Conservation (phyloP, 2,329 filamentous ascomycete species). For the Trichoderma hamatum region DNA sequence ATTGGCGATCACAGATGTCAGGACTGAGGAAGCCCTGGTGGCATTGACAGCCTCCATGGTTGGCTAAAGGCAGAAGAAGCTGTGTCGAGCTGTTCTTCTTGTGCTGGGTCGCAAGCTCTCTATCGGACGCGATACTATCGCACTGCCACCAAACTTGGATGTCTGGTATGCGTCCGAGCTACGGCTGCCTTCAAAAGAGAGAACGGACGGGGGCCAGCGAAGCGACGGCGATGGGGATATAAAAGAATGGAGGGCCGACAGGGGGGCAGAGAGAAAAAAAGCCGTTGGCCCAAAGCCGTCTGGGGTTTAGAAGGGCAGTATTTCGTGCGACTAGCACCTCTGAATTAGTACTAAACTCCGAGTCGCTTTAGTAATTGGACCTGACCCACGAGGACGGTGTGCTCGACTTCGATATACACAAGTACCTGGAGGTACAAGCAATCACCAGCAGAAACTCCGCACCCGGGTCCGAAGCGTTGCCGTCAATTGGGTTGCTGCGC, state of each 20-base stretch:
- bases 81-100: neutral
- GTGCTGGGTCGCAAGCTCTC: neutral
- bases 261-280: constrained; percentile 14
- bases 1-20: constrained; percentile 69
- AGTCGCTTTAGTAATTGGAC: constrained; percentile 6
- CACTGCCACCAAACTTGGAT: neutral
- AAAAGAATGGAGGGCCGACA: constrained; percentile 17
- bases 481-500: neutral
- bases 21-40: constrained; percentile 67
- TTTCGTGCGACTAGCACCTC: constrained; percentile 4
- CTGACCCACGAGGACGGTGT: constrained; percentile 19
- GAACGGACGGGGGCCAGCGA: constrained; percentile 22
- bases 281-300: constrained; percentile 19
- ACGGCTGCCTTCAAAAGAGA: constrained; percentile 9
- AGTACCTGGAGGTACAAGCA: neutral
- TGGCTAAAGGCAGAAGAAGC: constrained; percentile 14
- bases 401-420: neutral
- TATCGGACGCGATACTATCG: constrained; percentile 10
- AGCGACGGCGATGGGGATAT: constrained; percentile 23
- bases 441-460: neutral
- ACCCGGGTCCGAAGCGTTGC: neutral
- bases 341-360: constrained; percentile 3
- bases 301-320: constrained; percentile 24
- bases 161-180: neutral
- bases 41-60: constrained; percentile 53